Evolutionary conservation across 2,329 filamentous ascomycete species (phyloP), one percentile per base, ranked within the genome.

Genomic region (Eutypella sp.): DNA sequence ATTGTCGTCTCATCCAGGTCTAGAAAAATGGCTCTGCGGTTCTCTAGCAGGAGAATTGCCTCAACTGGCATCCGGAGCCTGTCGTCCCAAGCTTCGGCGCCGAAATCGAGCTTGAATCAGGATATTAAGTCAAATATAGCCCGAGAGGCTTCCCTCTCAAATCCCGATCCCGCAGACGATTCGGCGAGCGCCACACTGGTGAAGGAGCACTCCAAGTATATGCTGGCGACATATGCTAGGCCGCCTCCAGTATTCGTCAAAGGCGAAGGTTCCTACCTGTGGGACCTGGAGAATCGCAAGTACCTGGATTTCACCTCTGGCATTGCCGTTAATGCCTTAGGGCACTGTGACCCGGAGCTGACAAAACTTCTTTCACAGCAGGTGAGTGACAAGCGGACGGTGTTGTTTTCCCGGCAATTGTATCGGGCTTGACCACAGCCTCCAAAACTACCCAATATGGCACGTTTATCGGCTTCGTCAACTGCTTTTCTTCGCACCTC

Each of bases 241-340:
- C 92, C 93, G 41, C 78, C 87, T 38, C 89, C 90, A 2, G 87
- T 97, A 62, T 96, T 99, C 67, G 82, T 90, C 47, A 87, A 84
- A 65, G 93, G 91, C 52, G 74, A 89, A 63, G 93, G 93, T 2
- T 90, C 85, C 49, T 91, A 90, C 65, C 68, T 99, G 51, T 97
- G 84, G 81, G 93, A 99, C 65, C 71, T 92, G 31, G 90, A 96
- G 70, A 87, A 93, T 63, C 76, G 88, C 50, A 84, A 83, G 64
- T 99, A 96, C 65, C 77, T 99, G 24, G 93, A 99, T 68, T 89
- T 99, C 60, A 97, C 93, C 1, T 86, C 91, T 9, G 93, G 93
- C 40, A 99, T 99, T 63, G 93, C 93, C 15, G 93, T 99, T 63
- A 96, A 92, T 69, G 83, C 87, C 19, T 76, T 99, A 27, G 93